Evolutionary conservation across 1,284 basidiomycete species (phyloP).

Genomic region (Singerocomus inundabilis): DNA sequence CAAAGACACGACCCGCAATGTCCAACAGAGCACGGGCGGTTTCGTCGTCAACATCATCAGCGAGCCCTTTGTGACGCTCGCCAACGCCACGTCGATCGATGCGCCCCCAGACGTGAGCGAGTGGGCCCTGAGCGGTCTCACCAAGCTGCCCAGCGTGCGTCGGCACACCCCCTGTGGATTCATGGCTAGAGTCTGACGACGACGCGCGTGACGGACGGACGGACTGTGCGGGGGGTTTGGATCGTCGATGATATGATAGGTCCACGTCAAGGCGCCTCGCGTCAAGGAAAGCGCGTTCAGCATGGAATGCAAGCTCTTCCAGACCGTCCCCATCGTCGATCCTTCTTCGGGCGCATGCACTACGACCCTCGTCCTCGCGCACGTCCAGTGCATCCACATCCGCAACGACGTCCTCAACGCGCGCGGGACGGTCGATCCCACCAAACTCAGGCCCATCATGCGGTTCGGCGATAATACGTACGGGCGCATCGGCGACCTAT

Average conservation of each 20-base stretch:
- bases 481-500: constrained; percentile 24
- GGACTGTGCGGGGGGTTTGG: no score
- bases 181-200: no score
- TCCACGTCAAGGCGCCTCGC: constrained; percentile 54
- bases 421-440: constrained; percentile 45
- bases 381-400: constrained; percentile 59
- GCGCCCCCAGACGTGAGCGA: constrained; percentile 57
- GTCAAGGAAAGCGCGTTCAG: constrained; percentile 68
- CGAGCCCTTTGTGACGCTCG: constrained; percentile 63
- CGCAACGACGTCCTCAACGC: constrained; percentile 44
- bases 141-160: constrained; percentile 50
- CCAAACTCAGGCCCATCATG: constrained; percentile 50
- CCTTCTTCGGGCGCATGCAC: constrained; percentile 34
- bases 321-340: constrained; percentile 44
- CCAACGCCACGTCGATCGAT: constrained; percentile 60
- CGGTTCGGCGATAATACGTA: constrained; percentile 59
- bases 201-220: no score
- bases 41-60: constrained; percentile 73
- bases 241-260: no score
- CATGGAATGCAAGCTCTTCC: constrained; percentile 62
- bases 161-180: no score
- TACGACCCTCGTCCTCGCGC: constrained; percentile 52
- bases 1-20: constrained; percentile 40
- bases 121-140: constrained; percentile 65
- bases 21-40: constrained; percentile 47